Conservation (phyloP, 495 filamentous ascomycete genomes). For the Xylaria castorea region DNA sequence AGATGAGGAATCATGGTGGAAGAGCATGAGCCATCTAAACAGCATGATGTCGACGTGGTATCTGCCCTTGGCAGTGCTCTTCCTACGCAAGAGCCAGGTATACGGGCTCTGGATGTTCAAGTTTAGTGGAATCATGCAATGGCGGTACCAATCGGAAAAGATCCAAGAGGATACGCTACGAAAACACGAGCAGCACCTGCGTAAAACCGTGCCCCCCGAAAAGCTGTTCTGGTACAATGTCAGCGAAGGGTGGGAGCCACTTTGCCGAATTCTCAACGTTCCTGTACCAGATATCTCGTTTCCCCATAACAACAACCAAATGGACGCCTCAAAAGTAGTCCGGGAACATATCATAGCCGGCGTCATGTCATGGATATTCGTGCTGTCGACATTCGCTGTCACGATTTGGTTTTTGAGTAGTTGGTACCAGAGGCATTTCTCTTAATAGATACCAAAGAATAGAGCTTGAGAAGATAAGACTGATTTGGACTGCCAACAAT, state of each 20-base stretch:
- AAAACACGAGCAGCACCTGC: constrained; percentile 46
- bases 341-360: constrained; percentile 37
- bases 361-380: constrained; percentile 36
- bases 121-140: constrained; percentile 39
- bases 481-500: background rate
- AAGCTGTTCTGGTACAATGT: constrained; percentile 53
- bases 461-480: constrained; percentile 8
- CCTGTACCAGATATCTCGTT: constrained; percentile 47
- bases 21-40: constrained; percentile 41
- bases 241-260: constrained; percentile 51
- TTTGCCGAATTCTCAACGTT: constrained; percentile 47
- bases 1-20: constrained; percentile 42
- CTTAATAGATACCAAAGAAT: constrained; percentile 14
- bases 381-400: constrained; percentile 35
- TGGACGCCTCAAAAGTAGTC: constrained; percentile 35
- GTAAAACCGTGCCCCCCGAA: constrained; percentile 44
- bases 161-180: constrained; percentile 41
- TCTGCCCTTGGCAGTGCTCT: constrained; percentile 43
- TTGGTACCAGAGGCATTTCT: constrained; percentile 28
- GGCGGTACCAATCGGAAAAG: constrained; percentile 39
- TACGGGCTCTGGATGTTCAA: constrained; percentile 41
- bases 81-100: constrained; percentile 37
- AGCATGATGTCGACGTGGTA: constrained; percentile 43
- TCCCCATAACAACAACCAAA: constrained; percentile 46
- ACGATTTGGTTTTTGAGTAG: constrained; percentile 31